A percentile compares a stretch with the other conserved stretches of the same genome.
phyloP scores from a whole-genome alignment of 192 early-diverging fungal species.

The Umbelopsis vinacea region DNA sequence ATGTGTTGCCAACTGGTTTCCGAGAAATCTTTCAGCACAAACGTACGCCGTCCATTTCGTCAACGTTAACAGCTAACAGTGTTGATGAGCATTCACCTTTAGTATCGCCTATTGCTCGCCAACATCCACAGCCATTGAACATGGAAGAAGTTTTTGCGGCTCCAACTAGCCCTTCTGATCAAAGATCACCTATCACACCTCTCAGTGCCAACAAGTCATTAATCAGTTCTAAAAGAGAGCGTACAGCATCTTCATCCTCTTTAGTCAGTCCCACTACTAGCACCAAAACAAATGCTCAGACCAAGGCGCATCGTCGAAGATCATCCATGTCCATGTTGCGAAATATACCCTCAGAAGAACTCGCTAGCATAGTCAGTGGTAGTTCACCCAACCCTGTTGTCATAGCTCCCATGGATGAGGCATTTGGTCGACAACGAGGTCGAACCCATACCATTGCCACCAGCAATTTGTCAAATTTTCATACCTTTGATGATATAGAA shows the following conservation, averaged over 20 bases:
- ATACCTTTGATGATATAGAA: not conserved
- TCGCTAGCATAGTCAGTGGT: conserved; percentile 44
- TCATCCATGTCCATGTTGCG: conserved; percentile 44
- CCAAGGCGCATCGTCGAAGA: conserved; percentile 29
- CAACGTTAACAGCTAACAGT: conserved; percentile 28
- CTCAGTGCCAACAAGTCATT: not conserved
- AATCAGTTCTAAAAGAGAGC: conserved; percentile 22
- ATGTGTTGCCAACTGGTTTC: conserved; percentile 7
- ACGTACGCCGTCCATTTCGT: conserved; percentile 34
- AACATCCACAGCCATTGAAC: not conserved
- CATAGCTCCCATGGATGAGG: not conserved
- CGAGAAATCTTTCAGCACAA: conserved; percentile 13
- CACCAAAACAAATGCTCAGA: not conserved
- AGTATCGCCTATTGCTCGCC: not conserved
- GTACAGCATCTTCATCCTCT: conserved; percentile 21
- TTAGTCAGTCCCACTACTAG: not conserved
- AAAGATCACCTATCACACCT: not conserved
- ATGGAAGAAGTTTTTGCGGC: not conserved
- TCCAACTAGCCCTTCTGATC: not conserved
- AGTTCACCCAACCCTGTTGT: conserved; percentile 22
- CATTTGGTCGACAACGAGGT: not conserved
- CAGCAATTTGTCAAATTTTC: not conserved
- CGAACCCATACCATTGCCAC: conserved; percentile 12
- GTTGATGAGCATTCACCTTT: conserved; percentile 12
- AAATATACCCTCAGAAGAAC: conserved; percentile 43